Conservation (phyloP, 2,329 filamentous ascomycete genomes). For the Aspergillus pseudoterreus region DNA sequence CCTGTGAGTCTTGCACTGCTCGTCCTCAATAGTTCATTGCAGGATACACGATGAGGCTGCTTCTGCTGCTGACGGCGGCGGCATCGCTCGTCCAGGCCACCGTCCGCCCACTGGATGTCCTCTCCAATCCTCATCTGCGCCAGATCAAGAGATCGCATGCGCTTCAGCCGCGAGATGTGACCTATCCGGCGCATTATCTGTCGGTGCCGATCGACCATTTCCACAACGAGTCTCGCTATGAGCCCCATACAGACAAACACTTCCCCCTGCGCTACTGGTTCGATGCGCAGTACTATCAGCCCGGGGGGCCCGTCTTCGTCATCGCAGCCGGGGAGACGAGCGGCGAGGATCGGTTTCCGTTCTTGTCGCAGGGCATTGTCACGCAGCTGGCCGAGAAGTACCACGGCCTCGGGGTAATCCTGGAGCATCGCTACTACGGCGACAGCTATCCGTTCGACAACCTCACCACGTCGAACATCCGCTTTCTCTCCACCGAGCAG, state of each 20-base stretch:
- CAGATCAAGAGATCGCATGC: background rate
- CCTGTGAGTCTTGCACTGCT: too few relatives aligned
- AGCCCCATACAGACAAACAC: constrained; percentile 65
- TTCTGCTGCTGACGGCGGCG: background rate
- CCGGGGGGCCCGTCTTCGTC: constrained; percentile 77
- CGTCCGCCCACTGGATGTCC: background rate
- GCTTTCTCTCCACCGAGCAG: constrained; percentile 81
- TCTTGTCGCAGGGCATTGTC: constrained; percentile 73
- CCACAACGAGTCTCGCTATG: constrained; percentile 73
- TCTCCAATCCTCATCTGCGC: background rate
- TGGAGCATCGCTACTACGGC: constrained; percentile 88
- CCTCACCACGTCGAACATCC: constrained; percentile 65
- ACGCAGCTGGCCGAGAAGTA: constrained; percentile 67
- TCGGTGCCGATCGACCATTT: constrained; percentile 72
- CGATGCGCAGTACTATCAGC: constrained; percentile 69
- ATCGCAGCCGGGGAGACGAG: constrained; percentile 66
- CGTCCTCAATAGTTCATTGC: too few relatives aligned
- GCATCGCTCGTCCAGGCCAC: background rate
- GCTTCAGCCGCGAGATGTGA: too few relatives aligned
- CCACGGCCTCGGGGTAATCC: constrained; percentile 70
- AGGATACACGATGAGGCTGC: background rate
- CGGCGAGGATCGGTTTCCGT: constrained; percentile 50
- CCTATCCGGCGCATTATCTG: constrained; percentile 45
- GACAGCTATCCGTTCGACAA: constrained; percentile 66
- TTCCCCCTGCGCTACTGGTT: constrained; percentile 81